Conservation (phyloP, 2,329 filamentous ascomycete genomes). For the Trichophyton schoenleinii region DNA sequence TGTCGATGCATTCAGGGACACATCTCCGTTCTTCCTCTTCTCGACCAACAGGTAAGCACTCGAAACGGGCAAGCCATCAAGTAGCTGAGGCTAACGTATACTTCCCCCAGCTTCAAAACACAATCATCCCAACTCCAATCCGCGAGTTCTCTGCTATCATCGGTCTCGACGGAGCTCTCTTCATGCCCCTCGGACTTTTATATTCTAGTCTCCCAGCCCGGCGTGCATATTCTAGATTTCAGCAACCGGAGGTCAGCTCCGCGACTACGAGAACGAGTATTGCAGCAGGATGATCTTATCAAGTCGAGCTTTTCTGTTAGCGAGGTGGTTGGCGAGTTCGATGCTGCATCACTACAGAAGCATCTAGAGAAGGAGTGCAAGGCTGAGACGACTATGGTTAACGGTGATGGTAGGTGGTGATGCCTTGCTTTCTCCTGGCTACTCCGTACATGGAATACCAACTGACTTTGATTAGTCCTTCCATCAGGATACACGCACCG, state of each 20-base stretch:
- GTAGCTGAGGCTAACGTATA: neutral
- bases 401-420: slow-evolving; percentile 29
- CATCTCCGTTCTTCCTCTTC: slow-evolving; percentile 78
- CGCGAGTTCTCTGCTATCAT: slow-evolving; percentile 31
- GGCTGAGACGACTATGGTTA: slow-evolving; percentile 31
- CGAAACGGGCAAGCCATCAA: neutral
- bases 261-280: slow-evolving; percentile 42
- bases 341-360: slow-evolving; percentile 31
- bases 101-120: slow-evolving; percentile 24
- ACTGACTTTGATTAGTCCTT: slow-evolving; percentile 14
- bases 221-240: slow-evolving; percentile 59
- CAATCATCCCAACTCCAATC: slow-evolving; percentile 33
- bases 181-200: slow-evolving; percentile 64
- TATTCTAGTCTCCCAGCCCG: slow-evolving; percentile 64
- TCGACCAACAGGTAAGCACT: slow-evolving; percentile 64
- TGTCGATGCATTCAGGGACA: slow-evolving; percentile 65
- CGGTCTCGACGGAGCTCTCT: slow-evolving; percentile 40
- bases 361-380: slow-evolving; percentile 38
- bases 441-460: neutral
- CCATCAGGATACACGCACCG: slow-evolving; percentile 23
- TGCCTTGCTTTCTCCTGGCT: neutral
- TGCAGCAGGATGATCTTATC: slow-evolving; percentile 38
- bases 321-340: slow-evolving; percentile 41
- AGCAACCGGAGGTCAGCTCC: slow-evolving; percentile 39
- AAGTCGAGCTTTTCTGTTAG: slow-evolving; percentile 42